phyloP scores from a whole-genome alignment of 2,329 filamentous ascomycete genomes.

The Phialophora macrospora region DNA sequence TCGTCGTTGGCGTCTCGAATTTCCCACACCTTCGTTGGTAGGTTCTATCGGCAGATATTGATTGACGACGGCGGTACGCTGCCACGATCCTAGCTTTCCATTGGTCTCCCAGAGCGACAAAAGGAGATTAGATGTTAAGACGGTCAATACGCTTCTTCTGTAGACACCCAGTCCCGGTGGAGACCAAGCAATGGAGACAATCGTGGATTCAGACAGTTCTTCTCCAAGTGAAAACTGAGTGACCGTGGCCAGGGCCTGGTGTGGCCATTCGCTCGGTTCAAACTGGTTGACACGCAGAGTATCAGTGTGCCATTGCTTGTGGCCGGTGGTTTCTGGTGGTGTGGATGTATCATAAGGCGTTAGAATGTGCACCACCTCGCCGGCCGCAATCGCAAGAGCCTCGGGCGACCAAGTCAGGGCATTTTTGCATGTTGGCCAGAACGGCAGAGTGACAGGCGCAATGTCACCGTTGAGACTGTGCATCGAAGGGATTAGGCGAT shows the following conservation, averaged over 20 bases:
- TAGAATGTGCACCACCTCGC: slow-evolving; percentile 61
- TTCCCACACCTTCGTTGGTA: slow-evolving; percentile 32
- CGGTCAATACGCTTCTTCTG: slow-evolving; percentile 59
- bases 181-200: slow-evolving; percentile 61
- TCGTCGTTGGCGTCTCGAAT: slow-evolving; percentile 42
- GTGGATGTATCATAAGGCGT: slow-evolving; percentile 42
- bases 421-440: slow-evolving; percentile 58
- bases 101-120: slow-evolving; percentile 62
- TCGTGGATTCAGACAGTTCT: slow-evolving; percentile 60
- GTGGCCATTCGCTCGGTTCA: slow-evolving; percentile 55
- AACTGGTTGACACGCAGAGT: slow-evolving; percentile 59
- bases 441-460: slow-evolving; percentile 46
- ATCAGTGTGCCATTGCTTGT: slow-evolving; percentile 45
- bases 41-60: slow-evolving; percentile 45
- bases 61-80: slow-evolving; percentile 60
- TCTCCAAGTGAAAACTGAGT: slow-evolving; percentile 61
- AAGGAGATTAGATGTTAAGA: slow-evolving; percentile 61
- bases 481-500: slow-evolving; percentile 6
- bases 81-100: slow-evolving; percentile 56
- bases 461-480: slow-evolving; percentile 24
- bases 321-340: slow-evolving; percentile 32
- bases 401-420: slow-evolving; percentile 65
- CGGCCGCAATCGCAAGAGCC: slow-evolving; percentile 61
- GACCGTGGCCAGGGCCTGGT: slow-evolving; percentile 53
- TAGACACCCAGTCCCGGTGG: slow-evolving; percentile 60